A percentile compares a stretch with the other conserved stretches of the same genome.
phyloP scores from a whole-genome alignment of 192 early-diverging fungal species.

The Umbelopsis sp. region DNA sequence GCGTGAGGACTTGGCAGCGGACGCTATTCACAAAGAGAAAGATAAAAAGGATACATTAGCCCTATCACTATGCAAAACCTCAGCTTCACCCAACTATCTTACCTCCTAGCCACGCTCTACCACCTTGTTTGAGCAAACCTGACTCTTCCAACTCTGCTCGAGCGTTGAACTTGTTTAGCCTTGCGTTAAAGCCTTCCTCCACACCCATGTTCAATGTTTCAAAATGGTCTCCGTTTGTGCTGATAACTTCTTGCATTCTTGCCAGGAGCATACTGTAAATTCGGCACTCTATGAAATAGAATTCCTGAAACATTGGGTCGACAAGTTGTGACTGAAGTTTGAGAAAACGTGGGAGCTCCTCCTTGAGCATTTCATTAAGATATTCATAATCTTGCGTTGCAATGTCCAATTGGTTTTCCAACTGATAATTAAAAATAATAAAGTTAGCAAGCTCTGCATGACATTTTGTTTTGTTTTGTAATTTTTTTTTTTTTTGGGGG shows the following conservation, averaged over 20 bases:
- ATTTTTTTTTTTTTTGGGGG: too few species aligned
- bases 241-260: constrained; percentile 54
- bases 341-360: constrained; percentile 79
- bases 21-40: constrained; percentile 23
- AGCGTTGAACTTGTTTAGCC: constrained; percentile 25
- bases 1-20: constrained; percentile 26
- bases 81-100: not conserved
- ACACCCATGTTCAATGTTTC: constrained; percentile 29
- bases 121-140: constrained; percentile 34
- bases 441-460: not conserved
- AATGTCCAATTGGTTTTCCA: constrained; percentile 74
- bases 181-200: constrained; percentile 27
- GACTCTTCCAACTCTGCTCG: constrained; percentile 30
- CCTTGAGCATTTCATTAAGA: constrained; percentile 79
- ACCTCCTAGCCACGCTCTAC: constrained; percentile 38
- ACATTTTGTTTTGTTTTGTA: not conserved
- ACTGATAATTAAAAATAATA: constrained; percentile 26
- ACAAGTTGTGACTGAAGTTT: constrained; percentile 72
- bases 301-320: constrained; percentile 82
- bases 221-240: constrained; percentile 27
- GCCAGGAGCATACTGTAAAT: constrained; percentile 72
- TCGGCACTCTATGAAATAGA: constrained; percentile 82
- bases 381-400: constrained; percentile 85
- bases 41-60: not conserved
- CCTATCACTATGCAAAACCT: not conserved